Evolutionary conservation across 345 rosid genomes (phyloP), one percentile per base, ranked within the genome.

Genomic region (Stellera chamaejasme): DNA sequence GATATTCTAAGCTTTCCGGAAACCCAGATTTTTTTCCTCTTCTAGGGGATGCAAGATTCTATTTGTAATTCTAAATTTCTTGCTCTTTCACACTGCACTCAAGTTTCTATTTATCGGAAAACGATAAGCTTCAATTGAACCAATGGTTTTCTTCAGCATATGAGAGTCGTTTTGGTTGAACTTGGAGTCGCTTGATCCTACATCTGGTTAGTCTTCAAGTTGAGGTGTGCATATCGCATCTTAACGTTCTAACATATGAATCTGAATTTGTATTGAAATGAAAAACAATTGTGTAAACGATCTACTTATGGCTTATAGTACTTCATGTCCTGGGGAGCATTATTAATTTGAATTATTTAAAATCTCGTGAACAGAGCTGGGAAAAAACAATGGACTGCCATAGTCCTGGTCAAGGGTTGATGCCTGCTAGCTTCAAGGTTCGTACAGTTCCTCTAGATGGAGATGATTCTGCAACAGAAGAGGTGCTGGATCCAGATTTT

Each of bases 371-470:
- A 19, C 64, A 85, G 98, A 87, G 96, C 64, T 87, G 94, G 94
- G 91, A 88, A 75, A 91, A 91, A 77, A 91, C 95, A 39, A 87
- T 85, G 75, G 96, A 91, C 70, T 87, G 91, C 72, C 78, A 86
- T 58, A 88, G 96, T 70, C 95, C 95, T 43, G 92, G 95, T 71
- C 92, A 92, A 65, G 95, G 96, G 12, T 59, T 91, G 68, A 87
- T 87, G 95, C 98, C 96, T 64, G 98, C 94, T 39, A 91, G 91
- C 76, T 91, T 87, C 58, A 87, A 91, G 77, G 96, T 91, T 48
- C 87, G 95, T 13, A 84, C 76, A 0, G 73, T 82, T 69, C 89
- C 85, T 14, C 77, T 81, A 36, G 89, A 80, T 63, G 85, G 83
- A 55, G 85, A 81, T 65, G 88, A 77, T 64, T 74, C 76, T 45